Percentiles rank a stretch among this genome's conserved stretches.
Conservation (phyloP, 225 moss, liverwort and hornwort species). For the Physcomitrellopsis africana region DNA sequence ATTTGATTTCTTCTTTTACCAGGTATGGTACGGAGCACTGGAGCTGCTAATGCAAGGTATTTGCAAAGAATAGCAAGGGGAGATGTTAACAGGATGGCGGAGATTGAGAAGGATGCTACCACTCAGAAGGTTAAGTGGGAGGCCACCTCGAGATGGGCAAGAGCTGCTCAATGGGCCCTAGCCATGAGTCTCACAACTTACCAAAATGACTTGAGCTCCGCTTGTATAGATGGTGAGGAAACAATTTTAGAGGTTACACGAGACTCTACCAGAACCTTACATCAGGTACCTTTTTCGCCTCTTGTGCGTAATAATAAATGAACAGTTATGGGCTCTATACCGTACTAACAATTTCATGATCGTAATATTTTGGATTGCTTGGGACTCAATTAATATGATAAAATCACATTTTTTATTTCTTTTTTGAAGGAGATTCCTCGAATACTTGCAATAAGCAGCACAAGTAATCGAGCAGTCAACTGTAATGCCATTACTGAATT, state of each 20-base stretch:
- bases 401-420: background rate
- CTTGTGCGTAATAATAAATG: background rate
- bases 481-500: too few species aligned
- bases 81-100: slow-evolving; percentile 75
- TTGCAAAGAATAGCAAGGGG: slow-evolving; percentile 88
- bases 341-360: background rate
- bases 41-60: slow-evolving; percentile 85
- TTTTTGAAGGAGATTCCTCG: slow-evolving; percentile 6
- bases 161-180: slow-evolving; percentile 88
- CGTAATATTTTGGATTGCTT: slow-evolving; percentile 11
- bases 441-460: too few species aligned
- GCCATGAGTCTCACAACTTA: slow-evolving; percentile 80
- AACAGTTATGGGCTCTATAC: background rate
- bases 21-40: slow-evolving; percentile 91
- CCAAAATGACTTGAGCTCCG: slow-evolving; percentile 69
- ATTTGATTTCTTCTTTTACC: slow-evolving; percentile 11
- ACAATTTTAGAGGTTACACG: slow-evolving; percentile 71
- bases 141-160: slow-evolving; percentile 81
- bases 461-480: too few species aligned
- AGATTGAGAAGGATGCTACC: slow-evolving; percentile 67
- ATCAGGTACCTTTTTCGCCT: slow-evolving; percentile 56
- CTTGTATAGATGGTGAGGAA: slow-evolving; percentile 42
- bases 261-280: slow-evolving; percentile 75
- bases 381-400: background rate
- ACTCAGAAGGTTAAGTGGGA: slow-evolving; percentile 71